Evolutionary conservation across 371 early-diverging fungal species (phyloP), one percentile per base, ranked within the genome.

Genomic region (Mortierella sp.): DNA sequence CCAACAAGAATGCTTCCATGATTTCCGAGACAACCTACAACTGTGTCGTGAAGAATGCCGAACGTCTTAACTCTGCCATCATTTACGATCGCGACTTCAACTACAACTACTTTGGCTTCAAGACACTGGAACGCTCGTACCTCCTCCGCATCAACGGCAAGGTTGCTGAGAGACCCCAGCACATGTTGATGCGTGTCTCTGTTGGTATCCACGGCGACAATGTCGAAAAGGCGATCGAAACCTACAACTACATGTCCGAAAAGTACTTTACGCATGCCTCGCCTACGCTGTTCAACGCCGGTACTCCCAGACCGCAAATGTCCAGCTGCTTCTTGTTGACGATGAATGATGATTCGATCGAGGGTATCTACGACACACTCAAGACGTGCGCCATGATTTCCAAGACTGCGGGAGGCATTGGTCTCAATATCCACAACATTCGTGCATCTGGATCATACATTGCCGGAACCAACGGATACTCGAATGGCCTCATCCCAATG

Each of bases 81-180:
- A 92, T 95, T 70, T 94, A 96, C 78, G 92, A 95, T 52, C 92
- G 99, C 72, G 99, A 99, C 80, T 98, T 91, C 80, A 90, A 90
- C 63, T 97, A 98, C 85, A 96, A 93, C 82, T 99, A 91, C 85
- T 99, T 99, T 89, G 99, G 99, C 12, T 96, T 99, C 88, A 98
- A 98, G 84, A 99, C 99, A 1, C 88, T 99, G 21, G 96, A 97
- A 80, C 93, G 97, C 28, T 94, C 95, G 28, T 99, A 99, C 79
- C 85, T 99, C 45, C 82, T 99, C 59, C 88, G 91, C 63, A 90
- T 97, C 76, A 87, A 94, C 60, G 90, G 91, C 41, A 84, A 86
- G 66, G 82, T 90, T 39, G 95, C 95, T 2, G 99, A 99, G 80
- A 89, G 99, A 25, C 99, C 99, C 28, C 99, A 99, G 81, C 98